Base-by-base conservation (phyloP, 805 yeast genomes). In the Saccharomyces paradoxus region DNA sequence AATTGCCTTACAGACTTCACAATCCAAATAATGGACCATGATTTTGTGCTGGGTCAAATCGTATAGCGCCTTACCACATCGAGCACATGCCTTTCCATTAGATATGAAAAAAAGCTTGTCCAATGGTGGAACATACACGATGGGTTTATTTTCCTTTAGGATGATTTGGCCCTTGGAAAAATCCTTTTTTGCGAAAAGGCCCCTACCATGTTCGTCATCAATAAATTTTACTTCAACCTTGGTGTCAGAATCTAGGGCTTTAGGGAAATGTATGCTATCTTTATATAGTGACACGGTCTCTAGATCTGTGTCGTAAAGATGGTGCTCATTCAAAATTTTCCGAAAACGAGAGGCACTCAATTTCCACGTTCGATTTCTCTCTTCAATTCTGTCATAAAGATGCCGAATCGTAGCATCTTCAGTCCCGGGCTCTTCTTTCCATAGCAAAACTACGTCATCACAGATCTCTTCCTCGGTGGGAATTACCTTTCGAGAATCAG, bases 401-500 rank as follows among this genome's bases (percentile, higher is more conserved):
- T 82, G 81, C 12, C 75, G 73, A 9, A 78, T 69, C 1, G 86
- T 84, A 22, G 83, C 64, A 10, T 78, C 71, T 63, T 86, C 90
- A 27, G 82, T 77, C 1, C 76, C 69, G 1, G 88, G 83, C 60
- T 86, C 89, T 52, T 77, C 76, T 58, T 81, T 82, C 92, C 94
- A 87, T 9, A 85, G 67, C 5, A 74, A 71, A 46, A 84, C 77
- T n/a, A 86, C 81, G 37, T 77, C 79, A 53, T 80, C 82, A 31
- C 83, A 80, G 10, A 84, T 72, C 65, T 82, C 81, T 47, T 85
- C 71, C 50, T 78, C 81, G 53, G 77, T 78, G 3, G 89, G 89
- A n/a, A 72, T 71, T 3, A 72, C 50, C 9, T 32, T n/a, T 37
- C 22, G 44, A 37, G 24, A 17, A 37, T 17, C 17, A 17, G 24